Evolutionary conservation across 768 basidiomycete species (phyloP).

Genomic region (Fomitopsis serialis): DNA sequence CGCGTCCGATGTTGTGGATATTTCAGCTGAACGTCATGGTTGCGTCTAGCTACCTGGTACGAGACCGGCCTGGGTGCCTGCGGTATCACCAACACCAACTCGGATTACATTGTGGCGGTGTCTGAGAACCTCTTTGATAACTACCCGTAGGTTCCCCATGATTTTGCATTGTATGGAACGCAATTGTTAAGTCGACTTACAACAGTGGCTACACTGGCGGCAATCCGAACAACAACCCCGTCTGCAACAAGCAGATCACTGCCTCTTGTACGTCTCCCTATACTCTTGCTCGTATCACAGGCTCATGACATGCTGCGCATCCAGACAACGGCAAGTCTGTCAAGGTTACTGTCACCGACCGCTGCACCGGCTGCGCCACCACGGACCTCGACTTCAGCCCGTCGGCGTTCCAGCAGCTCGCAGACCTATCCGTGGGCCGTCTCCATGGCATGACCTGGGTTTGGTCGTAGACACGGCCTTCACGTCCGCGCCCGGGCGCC

Average conservation of each 20-base stretch:
- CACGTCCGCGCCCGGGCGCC: not conserved
- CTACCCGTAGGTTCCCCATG: conserved; percentile 44
- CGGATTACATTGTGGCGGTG: conserved; percentile 53
- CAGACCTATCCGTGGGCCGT: conserved; percentile 42
- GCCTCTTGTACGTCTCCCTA: conserved; percentile 39
- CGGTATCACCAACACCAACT: conserved; percentile 48
- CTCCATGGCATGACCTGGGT: conserved; percentile 45
- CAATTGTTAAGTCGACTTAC: not conserved
- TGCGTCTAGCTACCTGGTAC: conserved; percentile 45
- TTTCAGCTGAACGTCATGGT: too few species aligned
- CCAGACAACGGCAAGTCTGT: conserved; percentile 49
- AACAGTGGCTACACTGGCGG: conserved; percentile 46
- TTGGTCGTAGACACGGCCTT: conserved; percentile 5
- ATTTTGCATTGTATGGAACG: not conserved
- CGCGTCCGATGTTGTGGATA: not conserved
- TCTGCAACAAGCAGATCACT: conserved; percentile 49
- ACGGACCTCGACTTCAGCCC: conserved; percentile 62
- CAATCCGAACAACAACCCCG: conserved; percentile 73
- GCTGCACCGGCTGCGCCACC: conserved; percentile 50
- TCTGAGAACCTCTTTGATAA: conserved; percentile 50
- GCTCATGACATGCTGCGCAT: not conserved
- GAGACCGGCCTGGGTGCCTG: conserved; percentile 59
- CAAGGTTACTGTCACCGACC: conserved; percentile 51
- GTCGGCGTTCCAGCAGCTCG: conserved; percentile 47
- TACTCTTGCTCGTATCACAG: not conserved